Evolutionary conservation across 2,329 filamentous ascomycete species (phyloP), one percentile per base, ranked within the genome.

Genomic region (Colletotrichum endophyticum): DNA sequence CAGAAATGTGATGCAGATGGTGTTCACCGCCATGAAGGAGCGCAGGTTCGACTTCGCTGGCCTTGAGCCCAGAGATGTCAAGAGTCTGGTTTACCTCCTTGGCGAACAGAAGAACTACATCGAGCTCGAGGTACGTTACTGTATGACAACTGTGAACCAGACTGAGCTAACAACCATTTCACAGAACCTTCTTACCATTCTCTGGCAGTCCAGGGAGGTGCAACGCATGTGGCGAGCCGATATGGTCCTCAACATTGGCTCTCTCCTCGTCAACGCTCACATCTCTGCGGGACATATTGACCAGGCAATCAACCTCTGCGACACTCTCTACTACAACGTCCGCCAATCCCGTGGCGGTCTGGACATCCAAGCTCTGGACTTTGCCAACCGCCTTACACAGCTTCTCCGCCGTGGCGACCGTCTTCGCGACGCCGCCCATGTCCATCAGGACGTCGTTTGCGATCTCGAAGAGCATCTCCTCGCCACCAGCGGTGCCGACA

Each of bases 51-150:
- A 89, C 73, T 84, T 89, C 56, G 81, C 85, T 16, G 83, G 84
- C 12, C 79, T 90, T 19, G 83, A 83, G 25, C 85, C 88, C 68
- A 82, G 85, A 36, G 87, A 89, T 49, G 81, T 90, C 1, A 85
- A 85, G 22, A 85, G 85, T 9, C 82, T 90, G 3, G 83, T 89
- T 32, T 84, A 84, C 12, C 82, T 90, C 5, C 83, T 91, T 2
- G 88, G 88, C 34, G 85, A 86, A 28, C 88, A 89, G 73, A 80
- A 84, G 72, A 88, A 89, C 79, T 88, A 85, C 75, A 80, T 81
- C 25, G 87, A 88, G 66, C 84, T 89, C 13, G 87, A 89, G 78
- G 79, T 76, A 66, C 36, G 70, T 25, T 28, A 12, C 3, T 11
- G 7, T 3, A 28, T 2, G 13, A 25, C 5, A 19, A 3, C 6